Evolutionary conservation across 192 early-diverging fungal genomes (phyloP), one percentile per base, ranked within the genome.

Genomic region (Coemansia sp.): DNA sequence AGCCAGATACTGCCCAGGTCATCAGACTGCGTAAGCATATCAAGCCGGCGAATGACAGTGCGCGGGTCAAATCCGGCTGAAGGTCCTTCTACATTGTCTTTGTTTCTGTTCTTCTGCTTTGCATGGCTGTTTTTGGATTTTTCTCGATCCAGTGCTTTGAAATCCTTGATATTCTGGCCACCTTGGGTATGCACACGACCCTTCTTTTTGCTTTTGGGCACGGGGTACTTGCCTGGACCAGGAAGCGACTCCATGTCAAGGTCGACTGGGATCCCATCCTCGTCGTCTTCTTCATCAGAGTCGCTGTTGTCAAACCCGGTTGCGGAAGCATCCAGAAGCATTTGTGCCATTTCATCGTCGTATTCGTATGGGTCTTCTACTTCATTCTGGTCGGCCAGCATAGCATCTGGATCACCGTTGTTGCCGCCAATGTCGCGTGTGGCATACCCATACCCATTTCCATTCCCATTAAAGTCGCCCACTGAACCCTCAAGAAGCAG

Each of bases 1-100:
- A 81, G 66, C 69, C 73, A 81, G 57, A 81, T 60, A n/a, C 73
- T 81, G 16, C 56, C 65, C 36, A 81, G 33, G 32, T 81, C 78
- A 2, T 61, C 56, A 6, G 72, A 34, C 38, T 54, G 51, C 3
- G 63, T 48, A 33, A 81, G 69, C 42, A 63, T 59, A 29, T 81
- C 78, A 25, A 81, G 51, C 0, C 78, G 78, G 29, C 60, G 61
- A 34, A 81, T 36, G 11, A 81, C 42, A 8, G 36, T 68, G 51
- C 57, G 55, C 34, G 78, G 78, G 40, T 75, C 61, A 34, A 81
- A 81, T 8, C 73, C 69, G 12, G 73, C 61, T 7, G 73, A 50
- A 12, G 69, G 60, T 0, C 66, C 66, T 52, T 62, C 8, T 48
- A 18, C 57, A 32, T 8, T 22, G 33, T 34, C 55, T 17, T 52